Evolutionary conservation across 768 basidiomycete genomes (phyloP), one percentile per base, ranked within the genome.

Genomic region (Leccinum obscurum): DNA sequence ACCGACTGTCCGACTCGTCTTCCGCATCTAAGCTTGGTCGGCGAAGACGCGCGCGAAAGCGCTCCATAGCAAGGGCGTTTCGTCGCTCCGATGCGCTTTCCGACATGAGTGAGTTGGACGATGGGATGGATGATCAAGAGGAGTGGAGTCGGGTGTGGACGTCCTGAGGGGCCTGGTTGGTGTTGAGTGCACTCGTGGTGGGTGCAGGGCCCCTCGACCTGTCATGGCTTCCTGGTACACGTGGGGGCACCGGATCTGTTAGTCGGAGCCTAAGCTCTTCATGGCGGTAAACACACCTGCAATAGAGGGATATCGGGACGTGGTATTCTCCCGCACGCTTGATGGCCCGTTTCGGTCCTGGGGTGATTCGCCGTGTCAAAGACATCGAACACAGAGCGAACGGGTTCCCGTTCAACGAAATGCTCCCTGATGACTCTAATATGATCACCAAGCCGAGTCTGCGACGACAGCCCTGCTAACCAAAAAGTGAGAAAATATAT

Each of bases 51-150:
- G 73, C 62, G 15, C 74, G 71, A 50, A 78, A 57, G 15, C 77
- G 76, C 6, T 75, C 71, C 34, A 77, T 69, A 20, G 80, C 79
- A 8, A 68, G 70, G 20, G 74, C 68, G 17, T 77, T 70, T 30
- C 79, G 74, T 51, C 76, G 72, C 55, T 81, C 82, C 11, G 75
- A 75, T 2, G 78, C 77, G 60, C 72, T 81, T 64, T 83, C 82
- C 1, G 76, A 74, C 44, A 79, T 75, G 49, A 79, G 76, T 0
- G 77, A 78, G 37, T 75, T 81, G 24, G 77, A 73, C 9, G 73
- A 69, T 6, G 74, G 72, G 17, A 73, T 62, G 34, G 75, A 71
- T 15, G 75, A 35, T 59, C 76, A 68, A 3, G 75, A 68, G 30
- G 69, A 54, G 35, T 70, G 70, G 30, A 61, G 44, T 39, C 68